phyloP scores from a whole-genome alignment of 805 yeast species.

The Yarrowia osloensis region DNA sequence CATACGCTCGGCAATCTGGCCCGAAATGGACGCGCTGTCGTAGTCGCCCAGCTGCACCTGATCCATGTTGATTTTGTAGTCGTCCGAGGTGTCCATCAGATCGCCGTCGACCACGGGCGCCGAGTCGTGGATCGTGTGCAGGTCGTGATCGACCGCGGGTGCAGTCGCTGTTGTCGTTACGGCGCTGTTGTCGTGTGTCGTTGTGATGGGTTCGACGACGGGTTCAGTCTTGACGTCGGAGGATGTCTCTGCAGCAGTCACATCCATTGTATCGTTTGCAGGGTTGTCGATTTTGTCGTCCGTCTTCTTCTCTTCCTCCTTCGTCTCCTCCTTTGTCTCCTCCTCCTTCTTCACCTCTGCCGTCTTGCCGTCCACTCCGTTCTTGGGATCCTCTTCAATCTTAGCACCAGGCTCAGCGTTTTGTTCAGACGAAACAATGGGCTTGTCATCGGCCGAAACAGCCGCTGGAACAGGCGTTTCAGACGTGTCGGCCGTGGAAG shows the following conservation, averaged over 20 bases:
- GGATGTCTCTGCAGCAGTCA: not conserved
- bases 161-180: not conserved
- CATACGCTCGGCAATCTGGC: constrained; percentile 23
- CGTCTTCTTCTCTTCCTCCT: not conserved
- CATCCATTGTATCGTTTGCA: not conserved
- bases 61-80: constrained; percentile 30
- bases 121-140: not conserved
- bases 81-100: constrained; percentile 26
- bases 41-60: constrained; percentile 23
- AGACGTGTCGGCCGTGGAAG: not conserved
- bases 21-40: constrained; percentile 26
- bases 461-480: not conserved
- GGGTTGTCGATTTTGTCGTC: not conserved
- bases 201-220: not conserved
- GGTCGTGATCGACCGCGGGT: not conserved
- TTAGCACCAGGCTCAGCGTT: not conserved
- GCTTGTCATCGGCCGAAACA: not conserved
- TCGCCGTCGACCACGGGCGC: not conserved
- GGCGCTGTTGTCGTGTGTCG: not conserved
- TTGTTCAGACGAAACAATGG: not conserved
- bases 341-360: not conserved
- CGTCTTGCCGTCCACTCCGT: not conserved
- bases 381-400: not conserved
- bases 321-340: not conserved
- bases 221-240: not conserved